Base-by-base conservation (phyloP, 768 basidiomycete species). In the Boletus patriciae region DNA sequence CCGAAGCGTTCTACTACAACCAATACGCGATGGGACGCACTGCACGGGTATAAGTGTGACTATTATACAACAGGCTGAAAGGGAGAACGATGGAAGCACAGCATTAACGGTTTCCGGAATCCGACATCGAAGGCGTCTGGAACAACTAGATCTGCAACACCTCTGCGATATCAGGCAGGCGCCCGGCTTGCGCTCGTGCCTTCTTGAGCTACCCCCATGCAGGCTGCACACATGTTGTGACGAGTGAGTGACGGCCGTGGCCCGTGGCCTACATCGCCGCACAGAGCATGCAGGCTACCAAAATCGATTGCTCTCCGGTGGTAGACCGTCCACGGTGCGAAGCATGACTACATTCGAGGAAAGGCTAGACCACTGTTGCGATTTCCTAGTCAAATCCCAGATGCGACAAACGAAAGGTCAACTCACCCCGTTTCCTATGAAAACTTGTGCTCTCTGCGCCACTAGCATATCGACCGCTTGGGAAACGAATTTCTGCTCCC, bases 351-450 rank as follows among this genome's bases (percentile, higher is more conserved):
- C 59, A 37, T 76, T 77, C 21, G 76, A 77, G n/a, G 75, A 73
- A 31, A 76, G 58, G 23, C 75, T 76, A 21, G 76, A 77, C 64
- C 73, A 77, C 75, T 77, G 52, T 44, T 19, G 23, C 12, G n/a
- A 45, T 21, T 15, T 21, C 11, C n/a, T 10, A 31, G 53, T 60
- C 43, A 59, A 45, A 50, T 42, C 11, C 16, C 36, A 37, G 21
- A 43, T 16, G n/a, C 3, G 19, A 33, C n/a, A 4, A 21, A 33
- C 9, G 3, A 46, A 52, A 10, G n/a, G 13, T 45, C 9, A 6
- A 66, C 79, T 63, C 54, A 79, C 79, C 65, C 81, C 82, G 46
- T 83, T 83, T 8, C 80, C 82, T 37, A 82, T 67, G 62, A 83
- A 78, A 25, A 76, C 71, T 52, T 81, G 78, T 6, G 79, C 79